Evolutionary conservation across 768 basidiomycete genomes (phyloP), one percentile per base, ranked within the genome.

Genomic region (Russula abietina): DNA sequence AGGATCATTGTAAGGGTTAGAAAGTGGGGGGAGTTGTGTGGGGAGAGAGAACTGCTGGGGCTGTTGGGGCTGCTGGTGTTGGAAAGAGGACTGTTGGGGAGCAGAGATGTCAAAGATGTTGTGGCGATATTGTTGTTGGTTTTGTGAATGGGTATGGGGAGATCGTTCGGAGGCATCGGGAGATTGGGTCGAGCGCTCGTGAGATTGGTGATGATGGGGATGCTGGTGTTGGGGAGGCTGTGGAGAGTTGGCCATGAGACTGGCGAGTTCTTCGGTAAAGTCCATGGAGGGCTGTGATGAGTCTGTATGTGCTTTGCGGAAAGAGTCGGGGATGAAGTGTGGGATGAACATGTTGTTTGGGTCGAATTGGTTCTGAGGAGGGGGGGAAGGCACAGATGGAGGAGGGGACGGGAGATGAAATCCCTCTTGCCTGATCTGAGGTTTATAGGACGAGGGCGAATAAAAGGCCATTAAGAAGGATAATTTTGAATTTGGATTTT

Each of bases 351-450:
- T 74, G 68, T 71, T 69, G 67, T 71, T 61, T 60, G 65, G 65
- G 70, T 72, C 69, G 70, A 70, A 73, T 57, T 65, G 65, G 62
- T 58, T 62, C 30, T 69, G 69, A 50, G 72, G 68, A 61, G 73
- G 65, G 53, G 73, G 59, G 65, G 74, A 53, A 39, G 73, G 63
- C 64, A 74, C 67, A 55, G 67, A 67, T 55, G 75, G 71, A 11
- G 77, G 71, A 26, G 83, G 79, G 52, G 78, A 78, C 24, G 83
- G 81, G 39, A 85, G 69, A 65, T 88, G 85, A 72, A 91, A 91
- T 68, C 89, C 89, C 75, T 89, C 85, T 70, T 87, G 84, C 63
- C 87, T 78, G 66, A 89, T 75, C 65, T 82, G 82, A 17, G 83
- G 80, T 70, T 83, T 83, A 77, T 81, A 82, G 45, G 76, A 67